phyloP scores from a whole-genome alignment of 1,139 yeast genomes.

The Suhomyces anneliseae region DNA sequence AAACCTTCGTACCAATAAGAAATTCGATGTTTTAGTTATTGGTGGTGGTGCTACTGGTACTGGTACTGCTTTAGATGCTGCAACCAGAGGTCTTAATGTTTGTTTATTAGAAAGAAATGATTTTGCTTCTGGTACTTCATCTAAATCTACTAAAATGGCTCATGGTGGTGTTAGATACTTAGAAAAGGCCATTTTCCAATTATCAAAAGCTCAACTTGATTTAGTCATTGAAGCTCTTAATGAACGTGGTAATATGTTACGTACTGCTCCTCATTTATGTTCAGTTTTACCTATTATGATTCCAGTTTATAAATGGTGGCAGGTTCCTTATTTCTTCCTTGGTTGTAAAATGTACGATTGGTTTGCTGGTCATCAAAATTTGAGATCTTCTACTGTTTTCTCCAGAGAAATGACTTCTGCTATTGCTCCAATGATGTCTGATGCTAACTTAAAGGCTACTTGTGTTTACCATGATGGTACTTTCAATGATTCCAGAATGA shows the following conservation, averaged over 20 bases:
- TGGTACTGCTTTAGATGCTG: conserved; percentile 91
- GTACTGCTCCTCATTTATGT: conserved; percentile 92
- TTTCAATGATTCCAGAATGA: conserved; percentile 91
- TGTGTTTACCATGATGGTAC: conserved; percentile 94
- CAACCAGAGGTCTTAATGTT: conserved; percentile 86
- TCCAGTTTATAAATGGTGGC: conserved; percentile 96
- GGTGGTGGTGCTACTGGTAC: conserved; percentile 98
- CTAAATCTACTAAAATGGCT: conserved; percentile 95
- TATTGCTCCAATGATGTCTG: conserved; percentile 86
- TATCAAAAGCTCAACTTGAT: conserved; percentile 88
- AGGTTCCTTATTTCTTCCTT: conserved; percentile 87
- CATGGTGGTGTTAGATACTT: conserved; percentile 97
- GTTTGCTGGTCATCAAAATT: conserved; percentile 87
- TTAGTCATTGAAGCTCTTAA: conserved; percentile 91
- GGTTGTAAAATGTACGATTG: conserved; percentile 93
- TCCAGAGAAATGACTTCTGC: conserved; percentile 67
- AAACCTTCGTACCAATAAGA: conserved; percentile 36
- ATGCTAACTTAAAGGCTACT: conserved; percentile 79
- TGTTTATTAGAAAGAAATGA: conserved; percentile 85
- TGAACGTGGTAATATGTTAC: conserved; percentile 85
- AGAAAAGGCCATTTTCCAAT: conserved; percentile 90
- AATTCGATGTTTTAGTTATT: conserved; percentile 77
- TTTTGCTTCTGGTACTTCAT: conserved; percentile 89
- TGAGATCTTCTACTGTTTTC: conserved; percentile 75
- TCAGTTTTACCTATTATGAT: conserved; percentile 89